Percentiles rank a stretch among this genome's conserved stretches.
These are phyloP conservation scores for Chiua virens DNA, from an alignment of 768 basidiomycete species.

Conservation along the genomic window DNA sequence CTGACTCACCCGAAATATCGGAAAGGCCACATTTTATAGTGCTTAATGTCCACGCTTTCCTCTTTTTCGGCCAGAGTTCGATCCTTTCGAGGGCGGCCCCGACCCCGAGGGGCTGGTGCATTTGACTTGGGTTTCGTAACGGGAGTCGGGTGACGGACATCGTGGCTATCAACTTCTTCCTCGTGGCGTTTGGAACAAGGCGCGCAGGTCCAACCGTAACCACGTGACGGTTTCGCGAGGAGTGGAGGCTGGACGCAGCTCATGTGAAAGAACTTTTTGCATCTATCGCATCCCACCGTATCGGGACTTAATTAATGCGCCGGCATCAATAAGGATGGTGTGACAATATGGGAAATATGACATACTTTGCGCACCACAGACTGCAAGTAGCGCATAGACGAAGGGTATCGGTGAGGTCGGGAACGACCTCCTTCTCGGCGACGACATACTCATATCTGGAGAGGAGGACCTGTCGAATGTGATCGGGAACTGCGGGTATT, in stretches of 20 bases:
- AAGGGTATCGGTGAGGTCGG: constrained; percentile 83
- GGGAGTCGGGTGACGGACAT: constrained; percentile 60
- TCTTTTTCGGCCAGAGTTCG: constrained; percentile 70
- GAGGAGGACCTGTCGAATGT: constrained; percentile 75
- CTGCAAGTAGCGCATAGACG: constrained; percentile 85
- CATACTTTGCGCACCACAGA: constrained; percentile 88
- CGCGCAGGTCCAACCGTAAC: constrained; percentile 97
- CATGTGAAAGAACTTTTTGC: constrained; percentile 96
- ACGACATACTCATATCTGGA: constrained; percentile 93
- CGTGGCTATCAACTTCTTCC: constrained; percentile 78
- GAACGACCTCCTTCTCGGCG: constrained; percentile 89
- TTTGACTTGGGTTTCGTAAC: constrained; percentile 61
- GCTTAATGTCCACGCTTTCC: constrained; percentile 74
- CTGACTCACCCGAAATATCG: constrained; percentile 89
- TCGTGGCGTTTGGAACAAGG: constrained; percentile 88
- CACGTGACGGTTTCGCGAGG: constrained; percentile 86
- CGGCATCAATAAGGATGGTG: constrained; percentile 24
- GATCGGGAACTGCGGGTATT: constrained; percentile 67
- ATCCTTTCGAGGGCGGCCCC: constrained; percentile 79
- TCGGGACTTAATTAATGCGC: constrained; percentile 55
- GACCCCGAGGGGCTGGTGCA: constrained; percentile 68
- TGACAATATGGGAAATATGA: constrained; percentile 15
- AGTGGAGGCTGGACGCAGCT: constrained; percentile 90
- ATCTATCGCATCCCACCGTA: constrained; percentile 86
- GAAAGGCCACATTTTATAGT: constrained; percentile 92